Base-by-base conservation (phyloP, 176 grass and related monocot genomes). In the Aegilops longissima region DNA sequence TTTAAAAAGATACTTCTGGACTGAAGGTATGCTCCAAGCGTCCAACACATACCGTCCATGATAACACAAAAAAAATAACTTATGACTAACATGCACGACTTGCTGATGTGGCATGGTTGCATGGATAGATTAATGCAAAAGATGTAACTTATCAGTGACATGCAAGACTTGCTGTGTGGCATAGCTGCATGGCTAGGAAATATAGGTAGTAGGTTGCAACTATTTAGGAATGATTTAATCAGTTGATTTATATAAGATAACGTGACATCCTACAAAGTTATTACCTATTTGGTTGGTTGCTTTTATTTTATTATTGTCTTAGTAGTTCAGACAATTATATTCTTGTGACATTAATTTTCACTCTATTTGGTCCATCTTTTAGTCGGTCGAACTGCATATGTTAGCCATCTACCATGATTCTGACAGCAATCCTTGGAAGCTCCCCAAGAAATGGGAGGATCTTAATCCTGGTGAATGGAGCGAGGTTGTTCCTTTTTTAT, bases 401-500 rank as follows among this genome's bases (percentile, higher is more conserved):
- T 82, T 98, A 67, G 96, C 92, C 79, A 82, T 94, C 56, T 98
- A 98, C 90, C 96, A 98, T 85, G 96, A 96, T 78, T 98, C 96
- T 65, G 90, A 94, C 87, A 91, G 85, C 62, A 74, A 65, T 82
- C 84, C 88, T 18, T 98, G 96, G 96, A 91, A 94, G 73, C 92
- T 96, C 80, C 18, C 87, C 84, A 92, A 94, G 85, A 98, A 91
- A 84, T 98, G 96, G 96, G 93, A 98, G 80, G 93, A 92, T 84
- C 90, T 98, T 84, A 91, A 73, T 90, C 96, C 93, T 80, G 66
- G 72, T 25, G 88, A 96, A 68, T 98, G 96, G 96, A 94, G 80
- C 42, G 88, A 98, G 96, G 96, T 98, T 88, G 59, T 84, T 80
- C 56, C 74, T 62, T 58, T 83, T 83, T 49, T 61, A 64, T 83